These are phyloP conservation scores for Colletotrichum gigasporum DNA, from an alignment of 2,329 filamentous ascomycete genomes.

Conservation along the genomic window DNA sequence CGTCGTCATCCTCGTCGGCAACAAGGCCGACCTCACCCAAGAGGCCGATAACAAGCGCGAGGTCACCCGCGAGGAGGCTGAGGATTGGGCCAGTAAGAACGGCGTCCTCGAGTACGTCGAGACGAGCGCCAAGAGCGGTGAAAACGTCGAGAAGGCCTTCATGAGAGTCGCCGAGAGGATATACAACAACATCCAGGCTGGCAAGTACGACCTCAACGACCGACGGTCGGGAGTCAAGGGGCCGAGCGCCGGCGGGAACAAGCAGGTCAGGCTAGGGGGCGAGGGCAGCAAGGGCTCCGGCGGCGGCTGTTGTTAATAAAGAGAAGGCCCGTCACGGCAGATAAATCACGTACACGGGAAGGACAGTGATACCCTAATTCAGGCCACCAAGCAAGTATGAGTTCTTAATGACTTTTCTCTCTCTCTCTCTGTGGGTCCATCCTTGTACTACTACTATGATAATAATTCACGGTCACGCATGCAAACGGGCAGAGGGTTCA, in stretches of 20 bases:
- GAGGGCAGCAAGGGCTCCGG: conserved; percentile 49
- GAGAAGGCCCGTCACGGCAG: not conserved
- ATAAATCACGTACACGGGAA: conserved; percentile 9
- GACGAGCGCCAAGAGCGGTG: conserved; percentile 94
- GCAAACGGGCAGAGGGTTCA: not conserved
- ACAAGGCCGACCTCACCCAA: conserved; percentile 86
- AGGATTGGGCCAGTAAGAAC: conserved; percentile 88
- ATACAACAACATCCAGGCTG: conserved; percentile 95
- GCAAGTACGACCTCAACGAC: conserved; percentile 94
- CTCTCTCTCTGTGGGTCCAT: no score
- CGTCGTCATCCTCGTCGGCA: conserved; percentile 92
- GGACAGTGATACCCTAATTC: conserved; percentile 28
- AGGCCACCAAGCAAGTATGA: conserved; percentile 25
- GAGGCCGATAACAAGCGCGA: conserved; percentile 71
- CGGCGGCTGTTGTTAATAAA: conserved; percentile 59
- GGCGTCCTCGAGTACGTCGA: conserved; percentile 94
- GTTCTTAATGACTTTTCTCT: conserved; percentile 9
- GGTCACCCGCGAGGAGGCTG: conserved; percentile 83
- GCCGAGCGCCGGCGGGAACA: conserved; percentile 58
- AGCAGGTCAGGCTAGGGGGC: conserved; percentile 56
- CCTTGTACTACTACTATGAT: conserved; percentile 29
- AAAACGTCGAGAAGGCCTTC: conserved; percentile 93
- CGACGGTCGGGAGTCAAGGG: conserved; percentile 91
- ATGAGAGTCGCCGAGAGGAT: conserved; percentile 94
- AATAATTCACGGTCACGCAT: conserved; percentile 16